A percentile compares a stretch with the other conserved stretches of the same genome.
Conservation (phyloP, 768 basidiomycete genomes). For the Hydnum rufescens region DNA sequence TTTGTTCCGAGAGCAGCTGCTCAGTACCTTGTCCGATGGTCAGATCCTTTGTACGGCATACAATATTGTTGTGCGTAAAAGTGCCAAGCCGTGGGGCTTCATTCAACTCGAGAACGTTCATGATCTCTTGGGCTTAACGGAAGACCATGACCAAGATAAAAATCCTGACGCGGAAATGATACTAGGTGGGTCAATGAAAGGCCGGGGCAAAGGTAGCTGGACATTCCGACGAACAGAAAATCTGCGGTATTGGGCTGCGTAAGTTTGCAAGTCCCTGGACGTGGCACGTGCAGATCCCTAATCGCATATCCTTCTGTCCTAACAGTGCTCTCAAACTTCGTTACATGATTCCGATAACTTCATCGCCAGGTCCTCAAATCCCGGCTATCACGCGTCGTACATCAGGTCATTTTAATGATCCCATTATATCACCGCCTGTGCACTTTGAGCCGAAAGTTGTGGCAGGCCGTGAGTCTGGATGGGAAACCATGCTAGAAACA, state of each 20-base stretch:
- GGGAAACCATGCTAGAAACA: slow-evolving; percentile 60
- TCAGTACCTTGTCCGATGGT: slow-evolving; percentile 46
- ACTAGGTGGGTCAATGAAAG: slow-evolving; percentile 18
- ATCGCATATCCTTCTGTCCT: too few species aligned
- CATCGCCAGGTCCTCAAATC: slow-evolving; percentile 16
- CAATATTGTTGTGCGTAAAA: slow-evolving; percentile 61
- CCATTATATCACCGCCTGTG: slow-evolving; percentile 28
- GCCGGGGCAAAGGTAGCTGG: slow-evolving; percentile 38
- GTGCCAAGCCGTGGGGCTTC: slow-evolving; percentile 75
- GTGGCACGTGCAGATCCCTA: not conserved
- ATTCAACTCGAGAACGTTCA: slow-evolving; percentile 61
- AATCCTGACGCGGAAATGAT: slow-evolving; percentile 7
- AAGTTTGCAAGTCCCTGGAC: too few species aligned
- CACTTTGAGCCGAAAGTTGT: slow-evolving; percentile 55
- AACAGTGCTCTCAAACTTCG: slow-evolving; percentile 57
- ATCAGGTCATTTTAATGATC: slow-evolving; percentile 15
- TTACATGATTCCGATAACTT: slow-evolving; percentile 41
- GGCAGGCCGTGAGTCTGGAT: slow-evolving; percentile 54
- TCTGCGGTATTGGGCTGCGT: slow-evolving; percentile 71
- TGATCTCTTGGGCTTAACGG: slow-evolving; percentile 51
- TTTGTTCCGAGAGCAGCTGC: slow-evolving; percentile 22
- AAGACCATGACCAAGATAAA: slow-evolving; percentile 20
- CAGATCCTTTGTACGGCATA: slow-evolving; percentile 65
- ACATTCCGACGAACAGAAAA: slow-evolving; percentile 79
- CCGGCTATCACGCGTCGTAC: slow-evolving; percentile 8